Conservation (phyloP, 1,284 basidiomycete genomes). For the Leccinum pachyderme region DNA sequence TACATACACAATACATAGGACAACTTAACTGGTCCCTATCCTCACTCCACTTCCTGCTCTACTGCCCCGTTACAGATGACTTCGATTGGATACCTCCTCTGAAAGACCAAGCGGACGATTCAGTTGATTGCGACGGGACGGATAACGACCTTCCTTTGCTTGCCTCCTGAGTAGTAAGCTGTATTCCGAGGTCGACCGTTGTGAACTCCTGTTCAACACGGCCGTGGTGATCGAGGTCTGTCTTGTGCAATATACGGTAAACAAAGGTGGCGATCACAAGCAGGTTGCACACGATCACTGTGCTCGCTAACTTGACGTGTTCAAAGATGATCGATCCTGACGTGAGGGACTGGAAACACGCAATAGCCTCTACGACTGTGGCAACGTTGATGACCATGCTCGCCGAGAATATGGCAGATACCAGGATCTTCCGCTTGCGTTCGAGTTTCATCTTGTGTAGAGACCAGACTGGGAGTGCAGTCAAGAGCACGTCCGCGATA, state of each 20-base stretch:
- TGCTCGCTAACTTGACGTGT: constrained; percentile 27
- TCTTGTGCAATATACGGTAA: constrained; percentile 18
- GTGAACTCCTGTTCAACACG: constrained; percentile 8
- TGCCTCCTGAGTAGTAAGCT: constrained; percentile 4
- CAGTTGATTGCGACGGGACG: neutral
- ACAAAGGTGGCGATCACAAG: constrained; percentile 27
- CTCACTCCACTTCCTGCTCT: neutral
- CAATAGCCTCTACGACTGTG: constrained; percentile 15
- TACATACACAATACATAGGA: neutral
- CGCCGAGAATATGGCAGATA: constrained; percentile 22
- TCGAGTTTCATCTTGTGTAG: constrained; percentile 14
- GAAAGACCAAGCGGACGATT: constrained; percentile 12
- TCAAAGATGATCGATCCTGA: constrained; percentile 22
- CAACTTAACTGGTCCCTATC: neutral
- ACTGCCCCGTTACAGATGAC: neutral
- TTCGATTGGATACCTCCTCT: neutral
- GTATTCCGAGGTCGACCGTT: constrained; percentile 12
- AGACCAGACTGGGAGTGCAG: constrained; percentile 17
- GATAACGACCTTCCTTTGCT: neutral
- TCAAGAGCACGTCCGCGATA: constrained; percentile 19
- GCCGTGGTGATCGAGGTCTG: neutral
- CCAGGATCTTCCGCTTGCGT: constrained; percentile 13
- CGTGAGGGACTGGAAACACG: constrained; percentile 1
- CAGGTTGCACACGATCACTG: constrained; percentile 29
- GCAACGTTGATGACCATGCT: constrained; percentile 23